Evolutionary conservation across 176 grass and related monocot genomes (phyloP), one percentile per base, ranked within the genome.

Genomic region (Juncus effusus): DNA sequence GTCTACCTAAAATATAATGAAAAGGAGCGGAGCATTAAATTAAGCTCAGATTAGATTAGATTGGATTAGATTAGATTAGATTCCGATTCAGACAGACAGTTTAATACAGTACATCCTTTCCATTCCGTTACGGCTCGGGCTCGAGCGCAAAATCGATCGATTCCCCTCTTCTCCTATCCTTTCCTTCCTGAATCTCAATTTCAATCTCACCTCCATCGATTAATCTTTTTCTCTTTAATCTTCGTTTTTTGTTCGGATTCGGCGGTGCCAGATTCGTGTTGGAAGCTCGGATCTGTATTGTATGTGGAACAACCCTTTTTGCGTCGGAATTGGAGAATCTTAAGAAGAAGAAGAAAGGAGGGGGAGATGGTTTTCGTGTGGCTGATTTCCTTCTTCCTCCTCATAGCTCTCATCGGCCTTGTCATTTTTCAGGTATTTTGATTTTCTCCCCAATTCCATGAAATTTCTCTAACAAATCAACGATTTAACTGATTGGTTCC

Each of bases 321-420:
- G 19, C 19, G 19, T 28, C 38, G 67, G 3, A 41, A 56, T 56
- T 28, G 54, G 28, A 54, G 19, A 12, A 3, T 51, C 16, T 9
- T 28, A 52, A 8, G 6, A n/a, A 65, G 36, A 1, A 13, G 62
- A 38, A 60, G 38, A 15, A 40, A 15, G 16, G 59, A 37, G 19
- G 6, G 36, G 41, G 13, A 74, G 82, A 88, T 97, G 94, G 85
- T 92, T 16, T 86, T 92, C 70, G 78, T 97, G 38, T 97, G 94
- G 94, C 85, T 97, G 64, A 19, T 67, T 77, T 80, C 79, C 38
- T 97, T 97, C 88, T 92, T 92, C 83, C 80, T 97, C 63, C 42
- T 97, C 71, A 74, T 93, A 67, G 61, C 75, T 63, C 88, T 97
- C 64, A 93, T 97, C 60, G 84, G 81, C 66, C 80, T 97, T n/a